Evolutionary conservation across 148 eudicot species (phyloP), one percentile per base, ranked within the genome.

Genomic region (Amaranthus palmeri): DNA sequence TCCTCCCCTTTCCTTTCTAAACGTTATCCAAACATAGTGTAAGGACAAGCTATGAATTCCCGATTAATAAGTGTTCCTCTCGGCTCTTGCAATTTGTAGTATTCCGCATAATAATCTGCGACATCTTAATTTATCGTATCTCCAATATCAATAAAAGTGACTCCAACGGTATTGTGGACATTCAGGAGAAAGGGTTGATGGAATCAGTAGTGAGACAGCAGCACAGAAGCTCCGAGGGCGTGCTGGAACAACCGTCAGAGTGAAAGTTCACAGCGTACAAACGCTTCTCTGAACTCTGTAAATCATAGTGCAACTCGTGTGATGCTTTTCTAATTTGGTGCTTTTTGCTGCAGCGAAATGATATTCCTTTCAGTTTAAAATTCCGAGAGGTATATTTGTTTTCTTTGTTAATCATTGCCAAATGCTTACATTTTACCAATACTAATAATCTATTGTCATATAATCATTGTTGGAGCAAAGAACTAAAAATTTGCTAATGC

Each of bases 181-280:
- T 75, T 69, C 82, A 93, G 97, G 97, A 60, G 91, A 91, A 78
- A 89, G 76, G 74, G 78, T 93, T 25, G 88, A 87, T 46, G 97
- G 97, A 18, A 76, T 91, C 59, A 84, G 78, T 61, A 85, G 96
- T 76, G 98, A 93, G 87, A 80, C 96, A 79, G 97, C 92, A 61
- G 98, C 97, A 10, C 97, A 86, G 78, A 93, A 89, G 83, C 90
- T 93, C 51, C 87, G 98, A 77, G 98, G 98, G 11, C 88, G 86
- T 58, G 91, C 78, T 73, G 98, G 98, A 55, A 89, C 98, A 75
- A 86, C 83, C 72, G 98, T 93, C 65, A 87, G 80, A 74, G 87
- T 93, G 45, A 93, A 93, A 85, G 81, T 93, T 78, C 89, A 81
- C 77, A 80, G 77, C 67, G 98, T 93, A 83, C 80, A 79, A 47